Conservation (phyloP, 2,329 filamentous ascomycete genomes). For the Aspergillus uvarum region DNA sequence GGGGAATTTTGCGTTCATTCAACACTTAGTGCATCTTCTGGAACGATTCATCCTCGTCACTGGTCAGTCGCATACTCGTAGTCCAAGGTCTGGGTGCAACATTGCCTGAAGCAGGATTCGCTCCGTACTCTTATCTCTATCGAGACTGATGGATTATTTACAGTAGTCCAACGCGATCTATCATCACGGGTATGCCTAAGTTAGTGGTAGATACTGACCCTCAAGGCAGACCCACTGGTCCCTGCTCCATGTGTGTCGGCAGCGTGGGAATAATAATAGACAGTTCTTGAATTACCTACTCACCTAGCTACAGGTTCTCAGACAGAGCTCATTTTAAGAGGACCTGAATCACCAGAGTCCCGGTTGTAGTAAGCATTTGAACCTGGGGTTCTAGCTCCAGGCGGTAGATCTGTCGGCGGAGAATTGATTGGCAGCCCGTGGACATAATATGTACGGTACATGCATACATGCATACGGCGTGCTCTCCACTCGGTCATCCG, state of each 20-base stretch:
- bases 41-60: neutral
- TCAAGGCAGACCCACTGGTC: slow-evolving; percentile 2
- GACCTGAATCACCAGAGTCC: neutral
- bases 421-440: neutral
- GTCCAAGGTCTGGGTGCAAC: neutral
- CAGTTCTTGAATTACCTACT: neutral
- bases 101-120: slow-evolving; percentile 5
- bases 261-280: neutral
- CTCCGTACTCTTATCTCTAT: neutral
- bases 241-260: slow-evolving; percentile 4
- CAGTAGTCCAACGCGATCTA: slow-evolving; percentile 12
- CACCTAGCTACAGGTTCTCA: slow-evolving; percentile 20
- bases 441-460: neutral
- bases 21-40: neutral
- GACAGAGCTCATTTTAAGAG: slow-evolving; percentile 9
- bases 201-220: slow-evolving; percentile 3
- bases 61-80: neutral
- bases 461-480: neutral
- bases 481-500: neutral
- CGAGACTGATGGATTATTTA: neutral
- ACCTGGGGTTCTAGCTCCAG: neutral
- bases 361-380: neutral
- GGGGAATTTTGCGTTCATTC: slow-evolving; percentile 1
- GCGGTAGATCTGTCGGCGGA: neutral
- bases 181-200: neutral